Percentiles rank a stretch among this genome's conserved stretches.
Evolutionary conservation across 305 asterid species (phyloP).

Genomic region (Galium porrigens): DNA sequence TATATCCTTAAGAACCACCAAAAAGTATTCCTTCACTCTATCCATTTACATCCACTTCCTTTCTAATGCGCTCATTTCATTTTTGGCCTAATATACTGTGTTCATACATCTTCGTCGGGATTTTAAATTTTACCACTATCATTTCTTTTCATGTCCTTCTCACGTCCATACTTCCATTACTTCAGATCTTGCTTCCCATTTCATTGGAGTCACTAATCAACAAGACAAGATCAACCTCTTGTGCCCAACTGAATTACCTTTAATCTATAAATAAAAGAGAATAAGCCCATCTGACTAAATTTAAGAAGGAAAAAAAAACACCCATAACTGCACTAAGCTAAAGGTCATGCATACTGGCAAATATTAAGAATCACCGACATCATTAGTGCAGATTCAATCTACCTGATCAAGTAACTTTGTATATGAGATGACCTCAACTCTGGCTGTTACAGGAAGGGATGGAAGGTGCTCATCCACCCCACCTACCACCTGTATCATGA

Average conservation of each 20-base stretch:
- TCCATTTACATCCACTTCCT: too few relatives aligned
- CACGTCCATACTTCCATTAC: neutral
- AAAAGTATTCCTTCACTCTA: too few relatives aligned
- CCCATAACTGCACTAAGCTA: neutral
- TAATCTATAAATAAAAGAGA: neutral
- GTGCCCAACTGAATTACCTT: neutral
- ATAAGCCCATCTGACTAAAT: neutral
- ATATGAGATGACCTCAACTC: constrained; percentile 66
- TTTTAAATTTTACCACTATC: neutral
- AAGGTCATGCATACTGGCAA: neutral
- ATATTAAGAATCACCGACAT: neutral
- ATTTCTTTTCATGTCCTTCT: neutral
- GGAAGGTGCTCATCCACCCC: constrained; percentile 84
- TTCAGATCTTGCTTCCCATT: neutral
- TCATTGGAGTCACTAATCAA: neutral
- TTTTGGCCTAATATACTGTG: too few relatives aligned
- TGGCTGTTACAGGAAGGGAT: constrained; percentile 59
- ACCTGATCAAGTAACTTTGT: constrained; percentile 68
- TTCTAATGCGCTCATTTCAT: too few relatives aligned
- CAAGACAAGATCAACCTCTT: neutral
- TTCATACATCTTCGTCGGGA: neutral
- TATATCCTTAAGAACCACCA: too few relatives aligned
- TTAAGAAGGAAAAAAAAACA: neutral
- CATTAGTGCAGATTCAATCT: constrained; percentile 10
- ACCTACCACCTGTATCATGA: constrained; percentile 63